Evolutionary conservation across 2,329 filamentous ascomycete species (phyloP).

Genomic region (Apiospora malaysiana): DNA sequence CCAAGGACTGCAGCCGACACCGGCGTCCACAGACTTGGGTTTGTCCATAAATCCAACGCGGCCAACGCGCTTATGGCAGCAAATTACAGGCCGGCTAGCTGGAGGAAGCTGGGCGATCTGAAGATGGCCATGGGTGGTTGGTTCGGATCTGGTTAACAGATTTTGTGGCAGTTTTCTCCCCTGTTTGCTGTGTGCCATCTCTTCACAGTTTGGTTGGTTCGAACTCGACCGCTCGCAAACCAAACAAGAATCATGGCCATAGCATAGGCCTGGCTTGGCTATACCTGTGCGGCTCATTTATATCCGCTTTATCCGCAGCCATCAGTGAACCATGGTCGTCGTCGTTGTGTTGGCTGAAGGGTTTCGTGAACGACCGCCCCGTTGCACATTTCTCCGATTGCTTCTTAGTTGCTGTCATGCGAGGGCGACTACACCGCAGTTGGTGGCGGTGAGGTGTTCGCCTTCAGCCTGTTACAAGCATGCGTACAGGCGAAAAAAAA

Average conservation of each 20-base stretch:
- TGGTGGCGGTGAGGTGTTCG: slow-evolving; percentile 6
- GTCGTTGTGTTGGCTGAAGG: slow-evolving; percentile 45
- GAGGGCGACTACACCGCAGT: not conserved
- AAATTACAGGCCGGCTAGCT: slow-evolving; percentile 49
- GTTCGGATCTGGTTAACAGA: slow-evolving; percentile 26
- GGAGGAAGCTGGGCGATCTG: slow-evolving; percentile 36
- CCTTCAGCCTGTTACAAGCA: slow-evolving; percentile 3
- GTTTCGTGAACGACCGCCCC: slow-evolving; percentile 48
- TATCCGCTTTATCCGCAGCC: slow-evolving; percentile 40
- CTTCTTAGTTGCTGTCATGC: not conserved
- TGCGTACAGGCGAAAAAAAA: not conserved
- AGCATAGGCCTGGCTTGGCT: slow-evolving; percentile 48
- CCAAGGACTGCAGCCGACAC: slow-evolving; percentile 40
- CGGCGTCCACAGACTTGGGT: slow-evolving; percentile 52
- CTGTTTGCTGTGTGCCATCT: not conserved
- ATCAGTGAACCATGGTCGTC: slow-evolving; percentile 49
- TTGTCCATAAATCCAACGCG: slow-evolving; percentile 47
- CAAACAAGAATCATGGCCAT: slow-evolving; percentile 33
- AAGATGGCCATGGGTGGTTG: slow-evolving; percentile 39
- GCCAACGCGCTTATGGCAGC: slow-evolving; percentile 51
- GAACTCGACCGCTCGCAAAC: slow-evolving; percentile 22
- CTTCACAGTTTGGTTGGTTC: slow-evolving; percentile 25
- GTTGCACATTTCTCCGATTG: slow-evolving; percentile 44
- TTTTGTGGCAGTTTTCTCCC: not conserved
- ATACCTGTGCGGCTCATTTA: slow-evolving; percentile 43